A percentile compares a stretch with the other conserved stretches of the same genome.
These are phyloP conservation scores for Eimeria sp. DNA, from an alignment of 169 alveolate species.

Conservation along the genomic window DNA sequence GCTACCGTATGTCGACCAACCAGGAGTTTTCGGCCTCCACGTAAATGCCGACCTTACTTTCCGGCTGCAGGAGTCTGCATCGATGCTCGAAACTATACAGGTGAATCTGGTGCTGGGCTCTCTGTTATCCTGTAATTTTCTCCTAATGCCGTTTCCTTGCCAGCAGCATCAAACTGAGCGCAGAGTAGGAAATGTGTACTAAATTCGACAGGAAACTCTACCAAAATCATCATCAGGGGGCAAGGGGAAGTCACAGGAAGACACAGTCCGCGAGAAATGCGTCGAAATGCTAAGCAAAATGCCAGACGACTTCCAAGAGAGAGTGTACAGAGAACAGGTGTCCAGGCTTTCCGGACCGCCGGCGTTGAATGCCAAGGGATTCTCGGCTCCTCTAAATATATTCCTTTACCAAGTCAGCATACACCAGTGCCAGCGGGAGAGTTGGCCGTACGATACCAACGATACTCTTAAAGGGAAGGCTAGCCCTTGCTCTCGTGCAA, in stretches of 20 bases:
- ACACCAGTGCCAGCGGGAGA: no score
- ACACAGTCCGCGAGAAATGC: conserved; percentile 95
- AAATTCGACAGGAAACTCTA: conserved; percentile 90
- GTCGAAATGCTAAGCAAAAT: conserved; percentile 92
- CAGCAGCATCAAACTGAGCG: background rate
- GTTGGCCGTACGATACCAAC: background rate
- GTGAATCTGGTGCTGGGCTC: background rate
- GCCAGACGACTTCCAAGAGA: conserved; percentile 95
- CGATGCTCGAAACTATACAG: conserved; percentile 94
- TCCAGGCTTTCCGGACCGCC: conserved; percentile 94
- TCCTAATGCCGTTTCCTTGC: background rate
- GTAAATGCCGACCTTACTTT: conserved; percentile 97
- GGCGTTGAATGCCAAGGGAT: conserved; percentile 91
- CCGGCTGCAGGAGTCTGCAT: conserved; percentile 95
- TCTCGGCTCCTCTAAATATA: conserved; percentile 97
- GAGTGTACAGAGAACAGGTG: conserved; percentile 94
- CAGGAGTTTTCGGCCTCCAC: conserved; percentile 96
- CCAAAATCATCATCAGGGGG: conserved; percentile 97
- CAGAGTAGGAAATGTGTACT: background rate
- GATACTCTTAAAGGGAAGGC: background rate
- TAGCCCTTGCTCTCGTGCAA: background rate
- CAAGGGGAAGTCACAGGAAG: conserved; percentile 97
- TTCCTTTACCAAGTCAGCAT: conserved; percentile 91
- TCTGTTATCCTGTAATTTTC: no score
- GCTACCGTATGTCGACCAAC: conserved; percentile 96